phyloP scores from a whole-genome alignment of 805 yeast genomes.

The Candida xyloterini region DNA sequence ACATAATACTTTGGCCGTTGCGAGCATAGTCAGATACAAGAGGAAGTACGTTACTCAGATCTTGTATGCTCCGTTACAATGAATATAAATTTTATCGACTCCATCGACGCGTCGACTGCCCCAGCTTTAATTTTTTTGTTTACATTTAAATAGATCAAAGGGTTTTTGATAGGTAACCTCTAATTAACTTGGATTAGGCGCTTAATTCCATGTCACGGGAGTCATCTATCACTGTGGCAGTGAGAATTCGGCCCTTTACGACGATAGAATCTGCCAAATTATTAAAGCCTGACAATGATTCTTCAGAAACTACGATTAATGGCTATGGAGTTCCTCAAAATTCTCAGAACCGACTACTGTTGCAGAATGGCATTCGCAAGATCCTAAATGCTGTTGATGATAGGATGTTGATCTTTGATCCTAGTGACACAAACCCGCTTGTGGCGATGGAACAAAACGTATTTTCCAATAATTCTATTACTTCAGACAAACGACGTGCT shows the following conservation, averaged over 20 bases:
- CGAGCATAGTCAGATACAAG: constrained; percentile 83
- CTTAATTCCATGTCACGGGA: constrained; percentile 18
- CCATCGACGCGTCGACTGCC: constrained; percentile 12
- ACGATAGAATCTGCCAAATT: constrained; percentile 40
- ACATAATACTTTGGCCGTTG: constrained; percentile 91
- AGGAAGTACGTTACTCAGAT: constrained; percentile 90
- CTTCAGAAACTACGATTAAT: constrained; percentile 18
- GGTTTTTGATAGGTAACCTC: constrained; percentile 9
- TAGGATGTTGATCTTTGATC: constrained; percentile 82
- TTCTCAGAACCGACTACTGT: constrained; percentile 12
- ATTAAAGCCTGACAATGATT: constrained; percentile 25
- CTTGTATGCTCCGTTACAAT: constrained; percentile 80
- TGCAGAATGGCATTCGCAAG: constrained; percentile 52
- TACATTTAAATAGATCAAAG: constrained; percentile 13
- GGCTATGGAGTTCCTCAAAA: constrained; percentile 32
- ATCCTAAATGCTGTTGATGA: constrained; percentile 81
- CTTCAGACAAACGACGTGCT: constrained; percentile 11
- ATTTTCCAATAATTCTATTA: constrained; percentile 15
- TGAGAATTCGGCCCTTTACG: constrained; percentile 84
- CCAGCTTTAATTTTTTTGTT: constrained; percentile 10
- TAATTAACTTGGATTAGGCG: neutral
- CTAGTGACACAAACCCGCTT: constrained; percentile 67
- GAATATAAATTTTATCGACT: constrained; percentile 9
- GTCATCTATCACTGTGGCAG: constrained; percentile 72
- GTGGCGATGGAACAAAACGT: constrained; percentile 42